Evolutionary conservation across 305 asterid species (phyloP).

Genomic region (Fraxinus dipetala): DNA sequence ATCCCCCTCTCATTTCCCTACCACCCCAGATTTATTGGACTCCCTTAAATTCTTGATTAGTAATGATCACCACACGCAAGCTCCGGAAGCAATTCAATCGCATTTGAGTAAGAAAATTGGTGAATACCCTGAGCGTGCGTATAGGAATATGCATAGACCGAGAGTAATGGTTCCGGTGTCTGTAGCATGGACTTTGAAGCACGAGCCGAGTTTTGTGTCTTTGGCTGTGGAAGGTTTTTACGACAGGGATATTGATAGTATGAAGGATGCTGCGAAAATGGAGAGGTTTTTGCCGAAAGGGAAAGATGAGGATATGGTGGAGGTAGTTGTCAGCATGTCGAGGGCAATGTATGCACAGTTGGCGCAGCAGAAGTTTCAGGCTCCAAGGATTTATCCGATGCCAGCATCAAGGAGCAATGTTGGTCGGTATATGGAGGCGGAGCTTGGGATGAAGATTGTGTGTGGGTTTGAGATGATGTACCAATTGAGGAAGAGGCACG

Average conservation of each 20-base stretch:
- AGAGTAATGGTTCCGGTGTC: slow-evolving; percentile 62
- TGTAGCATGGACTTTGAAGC: slow-evolving; percentile 74
- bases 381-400: slow-evolving; percentile 77
- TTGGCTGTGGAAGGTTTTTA: slow-evolving; percentile 83
- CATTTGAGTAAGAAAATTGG: slow-evolving; percentile 56
- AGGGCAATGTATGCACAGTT: slow-evolving; percentile 94
- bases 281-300: slow-evolving; percentile 65
- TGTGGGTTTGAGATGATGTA: slow-evolving; percentile 96
- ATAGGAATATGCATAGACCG: slow-evolving; percentile 56
- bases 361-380: slow-evolving; percentile 78
- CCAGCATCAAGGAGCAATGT: slow-evolving; percentile 56
- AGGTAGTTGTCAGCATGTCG: slow-evolving; percentile 63
- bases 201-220: slow-evolving; percentile 62
- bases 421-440: slow-evolving; percentile 65
- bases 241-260: slow-evolving; percentile 79
- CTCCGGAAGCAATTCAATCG: slow-evolving; percentile 57
- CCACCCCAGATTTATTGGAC: slow-evolving; percentile 42
- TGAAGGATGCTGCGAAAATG: slow-evolving; percentile 79
- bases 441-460: slow-evolving; percentile 80
- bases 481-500: slow-evolving; percentile 67
- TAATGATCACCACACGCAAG: slow-evolving; percentile 25
- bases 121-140: slow-evolving; percentile 66
- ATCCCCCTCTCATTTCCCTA: slow-evolving; percentile 42
- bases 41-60: slow-evolving; percentile 42
- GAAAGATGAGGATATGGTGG: slow-evolving; percentile 69